Conservation (phyloP, 495 filamentous ascomycete genomes). For the Physcia stellaris region DNA sequence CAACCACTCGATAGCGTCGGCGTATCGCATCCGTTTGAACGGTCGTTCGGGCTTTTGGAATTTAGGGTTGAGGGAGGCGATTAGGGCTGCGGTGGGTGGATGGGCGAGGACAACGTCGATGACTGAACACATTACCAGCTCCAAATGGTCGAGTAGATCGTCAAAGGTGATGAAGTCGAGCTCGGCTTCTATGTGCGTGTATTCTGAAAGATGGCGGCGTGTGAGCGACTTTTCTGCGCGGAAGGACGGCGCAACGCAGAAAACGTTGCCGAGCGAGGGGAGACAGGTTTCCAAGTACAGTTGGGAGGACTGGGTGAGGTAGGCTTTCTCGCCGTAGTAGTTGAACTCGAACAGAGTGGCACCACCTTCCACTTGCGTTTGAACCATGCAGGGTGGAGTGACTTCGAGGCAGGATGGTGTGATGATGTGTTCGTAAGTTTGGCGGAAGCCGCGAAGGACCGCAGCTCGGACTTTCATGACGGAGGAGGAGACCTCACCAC, state of each 20-base stretch:
- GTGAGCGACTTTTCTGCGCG: slow-evolving; percentile 93
- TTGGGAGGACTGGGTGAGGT: slow-evolving; percentile 93
- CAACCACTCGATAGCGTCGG: slow-evolving; percentile 89
- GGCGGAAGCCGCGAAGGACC: slow-evolving; percentile 69
- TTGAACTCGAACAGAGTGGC: slow-evolving; percentile 85
- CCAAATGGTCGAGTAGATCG: slow-evolving; percentile 82
- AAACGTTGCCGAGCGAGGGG: slow-evolving; percentile 82
- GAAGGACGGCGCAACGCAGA: slow-evolving; percentile 97
- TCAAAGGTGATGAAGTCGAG: slow-evolving; percentile 91
- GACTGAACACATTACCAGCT: slow-evolving; percentile 77
- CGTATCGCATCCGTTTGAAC: slow-evolving; percentile 91
- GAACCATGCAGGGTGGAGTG: slow-evolving; percentile 89
- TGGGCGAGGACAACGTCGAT: slow-evolving; percentile 64
- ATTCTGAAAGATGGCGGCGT: slow-evolving; percentile 87
- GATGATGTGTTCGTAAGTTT: slow-evolving; percentile 63
- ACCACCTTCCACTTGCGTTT: slow-evolving; percentile 96
- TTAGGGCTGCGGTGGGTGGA: slow-evolving; percentile 48
- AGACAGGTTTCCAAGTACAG: slow-evolving; percentile 95
- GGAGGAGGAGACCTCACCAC: slow-evolving; percentile 73
- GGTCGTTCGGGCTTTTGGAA: slow-evolving; percentile 77
- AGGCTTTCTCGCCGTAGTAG: slow-evolving; percentile 91
- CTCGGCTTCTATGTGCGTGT: slow-evolving; percentile 95
- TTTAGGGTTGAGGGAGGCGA: slow-evolving; percentile 74
- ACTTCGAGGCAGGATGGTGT: slow-evolving; percentile 56
- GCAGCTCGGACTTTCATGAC: slow-evolving; percentile 87